Percentiles rank a stretch among this genome's conserved stretches.
These are phyloP conservation scores for Plasmodiophora brassicae DNA, from an alignment of 208 protist genomes.

Conservation along the genomic window DNA sequence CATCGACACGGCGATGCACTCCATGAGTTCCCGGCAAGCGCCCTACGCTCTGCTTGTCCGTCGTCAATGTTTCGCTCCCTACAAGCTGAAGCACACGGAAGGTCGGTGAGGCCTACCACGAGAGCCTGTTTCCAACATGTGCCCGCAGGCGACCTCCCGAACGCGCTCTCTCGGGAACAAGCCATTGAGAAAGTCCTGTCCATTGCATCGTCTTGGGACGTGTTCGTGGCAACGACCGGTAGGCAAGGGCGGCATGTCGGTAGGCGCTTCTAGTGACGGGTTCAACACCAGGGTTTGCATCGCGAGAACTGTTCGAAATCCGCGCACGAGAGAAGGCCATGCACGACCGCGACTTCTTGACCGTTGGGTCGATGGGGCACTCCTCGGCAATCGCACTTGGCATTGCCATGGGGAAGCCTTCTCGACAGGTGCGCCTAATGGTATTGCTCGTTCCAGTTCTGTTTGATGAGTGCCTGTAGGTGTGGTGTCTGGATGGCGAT, in stretches of 20 bases:
- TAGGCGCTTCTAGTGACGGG: background rate
- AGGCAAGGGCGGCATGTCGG: background rate
- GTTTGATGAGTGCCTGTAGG: conserved; percentile 44
- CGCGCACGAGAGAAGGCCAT: conserved; percentile 49
- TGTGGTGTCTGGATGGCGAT: conserved; percentile 75
- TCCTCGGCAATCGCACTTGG: conserved; percentile 53
- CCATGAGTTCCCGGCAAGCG: conserved; percentile 59
- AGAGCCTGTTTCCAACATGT: no score
- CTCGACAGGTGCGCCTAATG: background rate
- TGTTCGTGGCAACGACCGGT: conserved; percentile 70
- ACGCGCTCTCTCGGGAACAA: no score
- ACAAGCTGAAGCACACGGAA: conserved; percentile 52
- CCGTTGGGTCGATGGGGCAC: conserved; percentile 70
- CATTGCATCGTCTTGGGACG: conserved; percentile 61
- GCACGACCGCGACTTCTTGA: conserved; percentile 63
- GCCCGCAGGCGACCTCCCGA: no score
- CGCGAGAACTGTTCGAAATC: conserved; percentile 65
- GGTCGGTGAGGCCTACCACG: no score
- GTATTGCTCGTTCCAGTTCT: background rate
- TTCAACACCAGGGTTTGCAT: conserved; percentile 55
- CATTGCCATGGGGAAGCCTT: conserved; percentile 66
- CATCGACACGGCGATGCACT: conserved; percentile 62
- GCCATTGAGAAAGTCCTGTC: conserved; percentile 68
- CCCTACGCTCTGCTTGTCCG: conserved; percentile 71
- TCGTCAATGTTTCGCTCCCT: conserved; percentile 57